A percentile compares a stretch with the other conserved stretches of the same genome.
Evolutionary conservation across 345 rosid species (phyloP).

Genomic region (Trapa incisa): DNA sequence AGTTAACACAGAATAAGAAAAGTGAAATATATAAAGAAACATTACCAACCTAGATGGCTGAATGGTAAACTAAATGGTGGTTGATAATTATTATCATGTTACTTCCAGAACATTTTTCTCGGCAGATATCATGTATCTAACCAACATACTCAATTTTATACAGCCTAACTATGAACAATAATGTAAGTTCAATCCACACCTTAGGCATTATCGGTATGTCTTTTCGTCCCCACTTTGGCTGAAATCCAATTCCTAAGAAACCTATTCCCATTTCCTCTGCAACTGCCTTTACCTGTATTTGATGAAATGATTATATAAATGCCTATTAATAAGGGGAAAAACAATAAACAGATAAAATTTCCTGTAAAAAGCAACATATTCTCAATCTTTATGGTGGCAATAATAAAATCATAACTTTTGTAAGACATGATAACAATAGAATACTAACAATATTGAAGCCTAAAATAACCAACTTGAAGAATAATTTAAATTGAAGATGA

Average conservation of each 20-base stretch:
- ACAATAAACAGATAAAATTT: not conserved
- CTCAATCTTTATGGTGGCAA: not conserved
- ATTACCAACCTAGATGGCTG: not conserved
- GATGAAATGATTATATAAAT: not conserved
- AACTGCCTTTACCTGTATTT: slow-evolving; percentile 83
- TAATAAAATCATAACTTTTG: not conserved
- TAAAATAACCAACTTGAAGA: not conserved
- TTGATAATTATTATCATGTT: not conserved
- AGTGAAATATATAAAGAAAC: not conserved
- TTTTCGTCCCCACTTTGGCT: slow-evolving; percentile 78
- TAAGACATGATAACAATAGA: not conserved
- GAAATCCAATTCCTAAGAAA: slow-evolving; percentile 95
- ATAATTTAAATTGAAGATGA: not conserved
- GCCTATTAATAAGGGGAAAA: not conserved
- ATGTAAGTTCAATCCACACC: slow-evolving; percentile 27
- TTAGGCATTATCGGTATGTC: slow-evolving; percentile 98
- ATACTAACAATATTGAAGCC: not conserved
- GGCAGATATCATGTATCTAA: slow-evolving; percentile 2
- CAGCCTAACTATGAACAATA: not conserved
- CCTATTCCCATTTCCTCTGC: slow-evolving; percentile 99
- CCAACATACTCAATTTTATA: not conserved
- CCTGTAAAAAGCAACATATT: not conserved
- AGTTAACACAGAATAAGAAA: slow-evolving; percentile 8
- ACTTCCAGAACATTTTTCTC: not conserved
- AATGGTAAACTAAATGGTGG: not conserved